Conservation (phyloP, 2,329 filamentous ascomycete genomes). For the Alternaria arbusti region DNA sequence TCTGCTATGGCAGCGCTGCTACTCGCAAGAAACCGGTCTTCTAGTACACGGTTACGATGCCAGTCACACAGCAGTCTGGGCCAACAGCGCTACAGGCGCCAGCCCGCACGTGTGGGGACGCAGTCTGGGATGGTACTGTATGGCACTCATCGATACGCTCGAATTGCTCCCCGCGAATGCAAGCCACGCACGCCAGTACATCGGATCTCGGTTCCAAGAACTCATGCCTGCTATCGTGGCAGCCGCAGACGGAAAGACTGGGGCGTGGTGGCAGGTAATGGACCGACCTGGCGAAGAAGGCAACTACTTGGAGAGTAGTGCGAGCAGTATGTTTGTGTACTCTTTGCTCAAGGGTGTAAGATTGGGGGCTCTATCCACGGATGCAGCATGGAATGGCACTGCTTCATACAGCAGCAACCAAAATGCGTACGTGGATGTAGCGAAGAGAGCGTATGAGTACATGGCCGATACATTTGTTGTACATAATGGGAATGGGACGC, state of each 20-base stretch:
- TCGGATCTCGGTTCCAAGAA: conserved; percentile 2
- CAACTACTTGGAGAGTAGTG: conserved; percentile 68
- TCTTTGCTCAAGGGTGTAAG: conserved; percentile 57
- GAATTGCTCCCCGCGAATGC: conserved; percentile 43
- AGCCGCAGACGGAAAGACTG: conserved; percentile 35
- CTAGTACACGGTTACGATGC: conserved; percentile 64
- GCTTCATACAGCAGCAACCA: background rate
- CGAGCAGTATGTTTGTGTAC: conserved; percentile 64
- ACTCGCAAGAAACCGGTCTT: conserved; percentile 51
- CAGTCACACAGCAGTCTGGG: conserved; percentile 58
- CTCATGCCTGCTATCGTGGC: conserved; percentile 44
- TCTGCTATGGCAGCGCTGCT: conserved; percentile 54
- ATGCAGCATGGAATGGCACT: background rate
- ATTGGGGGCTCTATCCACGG: conserved; percentile 39
- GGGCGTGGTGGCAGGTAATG: conserved; percentile 66
- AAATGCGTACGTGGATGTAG: background rate
- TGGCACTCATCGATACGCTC: conserved; percentile 59
- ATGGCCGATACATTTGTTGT: conserved; percentile 28
- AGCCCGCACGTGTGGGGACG: conserved; percentile 63
- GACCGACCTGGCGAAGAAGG: conserved; percentile 55
- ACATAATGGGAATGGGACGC: conserved; percentile 22
- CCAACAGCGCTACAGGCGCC: conserved; percentile 57
- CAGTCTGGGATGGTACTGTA: conserved; percentile 62
- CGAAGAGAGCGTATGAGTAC: conserved; percentile 42
- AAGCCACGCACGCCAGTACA: background rate